phyloP scores from a whole-genome alignment of 2,329 filamentous ascomycete genomes.

The Curvularia sp. region DNA sequence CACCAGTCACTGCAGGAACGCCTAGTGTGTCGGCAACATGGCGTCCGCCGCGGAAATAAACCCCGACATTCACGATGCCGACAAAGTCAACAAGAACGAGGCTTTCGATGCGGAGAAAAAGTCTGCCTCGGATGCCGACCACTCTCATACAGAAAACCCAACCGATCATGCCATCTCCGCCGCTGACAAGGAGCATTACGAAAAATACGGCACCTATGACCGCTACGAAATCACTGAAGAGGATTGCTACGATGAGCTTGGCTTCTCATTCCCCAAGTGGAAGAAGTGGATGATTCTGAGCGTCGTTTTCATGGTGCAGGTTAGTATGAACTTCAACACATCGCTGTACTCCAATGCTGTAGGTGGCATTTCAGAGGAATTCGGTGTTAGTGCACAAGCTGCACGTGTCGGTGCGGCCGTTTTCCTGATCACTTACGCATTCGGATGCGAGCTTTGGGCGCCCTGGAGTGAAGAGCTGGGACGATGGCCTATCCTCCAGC shows the following conservation, averaged over 20 bases:
- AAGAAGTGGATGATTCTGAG: conserved; percentile 63
- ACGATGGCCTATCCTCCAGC: conserved; percentile 76
- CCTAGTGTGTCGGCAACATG: conserved; percentile 18
- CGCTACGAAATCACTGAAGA: conserved; percentile 58
- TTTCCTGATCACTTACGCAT: conserved; percentile 80
- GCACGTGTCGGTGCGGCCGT: conserved; percentile 77
- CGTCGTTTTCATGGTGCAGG: conserved; percentile 62
- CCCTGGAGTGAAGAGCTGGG: conserved; percentile 87
- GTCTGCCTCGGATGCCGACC: conserved; percentile 26
- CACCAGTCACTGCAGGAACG: not conserved
- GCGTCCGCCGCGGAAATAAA: conserved; percentile 25
- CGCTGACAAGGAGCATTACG: conserved; percentile 39
- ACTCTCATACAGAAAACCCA: conserved; percentile 29
- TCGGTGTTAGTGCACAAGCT: conserved; percentile 70
- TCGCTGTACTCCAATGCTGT: conserved; percentile 63
- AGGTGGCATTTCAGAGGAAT: conserved; percentile 65
- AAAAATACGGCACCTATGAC: conserved; percentile 51
- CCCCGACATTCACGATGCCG: conserved; percentile 28
- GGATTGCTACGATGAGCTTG: conserved; percentile 59
- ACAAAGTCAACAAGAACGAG: conserved; percentile 24
- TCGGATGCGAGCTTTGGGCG: conserved; percentile 87
- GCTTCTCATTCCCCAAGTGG: conserved; percentile 56
- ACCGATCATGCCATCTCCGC: conserved; percentile 21
- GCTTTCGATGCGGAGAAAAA: conserved; percentile 33
- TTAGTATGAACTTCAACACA: conserved; percentile 66